Base-by-base conservation (phyloP, 805 yeast genomes). In the Spathaspora passalidarum region DNA sequence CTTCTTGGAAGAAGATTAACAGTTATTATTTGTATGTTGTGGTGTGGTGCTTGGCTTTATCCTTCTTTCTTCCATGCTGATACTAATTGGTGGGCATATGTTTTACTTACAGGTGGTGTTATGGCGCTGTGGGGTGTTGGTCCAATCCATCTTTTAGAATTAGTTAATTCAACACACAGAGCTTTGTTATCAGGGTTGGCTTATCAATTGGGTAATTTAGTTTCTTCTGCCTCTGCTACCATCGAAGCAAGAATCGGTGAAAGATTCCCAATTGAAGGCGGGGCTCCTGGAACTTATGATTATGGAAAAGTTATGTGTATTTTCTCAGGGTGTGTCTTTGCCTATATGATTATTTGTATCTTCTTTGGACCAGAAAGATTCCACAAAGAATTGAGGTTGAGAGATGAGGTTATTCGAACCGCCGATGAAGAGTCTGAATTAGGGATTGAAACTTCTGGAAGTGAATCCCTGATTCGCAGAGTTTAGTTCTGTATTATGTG, bases 81-180 rank as follows among this genome's bases (percentile, higher is more conserved):
- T 18, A 43, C 39, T 11, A 52, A 55, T 29, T 42, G 55, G 4
- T 85, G 43, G 16, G 41, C 43, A 5, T 39, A 38, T 40, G 81
- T 81, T 61, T 80, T 78, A 65, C 62, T 81, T 48, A 86, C 81
- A 56, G 78, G 78, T 57, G 78, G 75, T 49, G 85, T 82, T 44
- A 86, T 80, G 63, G 87, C 87, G 55, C 80, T 82, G 22, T 82
- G 85, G 83, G 87, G 86, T 55, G 81, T 80, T 35, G 69, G 77
- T 44, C 87, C 87, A 44, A 71, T 80, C 47, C 84, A 81, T 61
- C 65, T 82, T 44, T 69, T 81, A 3, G 86, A 81, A 61, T 68
- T 83, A 49, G 73, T 84, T 35, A 83, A 82, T 46, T 82, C 83
- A 18, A 80, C 78, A 49, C 80, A 76, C 65, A 73, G 82, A 62